Evolutionary conservation across 2,329 filamentous ascomycete genomes (phyloP), one percentile per base, ranked within the genome.

Genomic region (Aspergillus pseudoterreus): DNA sequence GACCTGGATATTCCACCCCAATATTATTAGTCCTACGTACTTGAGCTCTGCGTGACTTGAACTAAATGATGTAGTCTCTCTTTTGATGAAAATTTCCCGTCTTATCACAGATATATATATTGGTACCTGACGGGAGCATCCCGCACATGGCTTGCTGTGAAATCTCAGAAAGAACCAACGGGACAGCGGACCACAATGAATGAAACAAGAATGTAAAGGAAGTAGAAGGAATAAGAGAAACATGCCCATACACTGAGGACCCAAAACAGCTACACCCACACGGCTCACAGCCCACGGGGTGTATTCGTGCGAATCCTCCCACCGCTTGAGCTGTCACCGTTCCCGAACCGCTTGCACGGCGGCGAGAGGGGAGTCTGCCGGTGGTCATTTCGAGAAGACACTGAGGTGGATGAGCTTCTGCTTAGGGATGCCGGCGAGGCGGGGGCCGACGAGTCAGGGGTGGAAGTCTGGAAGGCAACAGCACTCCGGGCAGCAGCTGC

Each of bases 331-430:
- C 52, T 56, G 27, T 56, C 55, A 11, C 54, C 48, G 47, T 59
- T 50, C 9, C 51, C 57, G 30, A 54, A 48, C 12, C 43, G 53
- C 32, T 43, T 58, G 54, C 56, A 60, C 3, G 51, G 32, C 12
- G 10, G 27, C 6, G 27, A 10, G 27, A 30, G 10, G 10, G 6
- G 51, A 24, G 41, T 42, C n/a, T 11, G 49, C 15, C 35, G 50
- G 1, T 47, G 39, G 24, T 60, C 57, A 22, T 55, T 51, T 22
- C 55, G 57, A 30, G 63, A 59, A 6, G 60, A 56, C 21, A 65
- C 54, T 0, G 62, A 65, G 4, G 57, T 63, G 1, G 65, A 66
- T 0, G 63, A 61, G 14, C 59, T 67, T 33, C 63, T 53, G 45
- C 65, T 68, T 32, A 66, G 45, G 2, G 63, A 67, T 1, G 53